These are phyloP conservation scores for Epichloe elymi DNA, from an alignment of 2,329 filamentous ascomycete genomes.

Conservation along the genomic window DNA sequence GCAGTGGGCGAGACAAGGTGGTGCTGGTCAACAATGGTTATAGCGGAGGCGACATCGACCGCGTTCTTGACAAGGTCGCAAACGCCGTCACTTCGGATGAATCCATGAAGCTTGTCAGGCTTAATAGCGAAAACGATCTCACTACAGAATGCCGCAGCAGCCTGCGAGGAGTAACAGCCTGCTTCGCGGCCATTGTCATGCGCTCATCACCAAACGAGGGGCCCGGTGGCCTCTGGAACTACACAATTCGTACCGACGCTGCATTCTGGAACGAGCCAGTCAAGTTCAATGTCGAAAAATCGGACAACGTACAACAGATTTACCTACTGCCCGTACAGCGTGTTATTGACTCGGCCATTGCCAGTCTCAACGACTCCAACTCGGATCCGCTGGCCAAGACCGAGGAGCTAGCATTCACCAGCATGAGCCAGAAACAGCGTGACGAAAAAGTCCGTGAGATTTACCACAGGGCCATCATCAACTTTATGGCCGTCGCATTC, in stretches of 20 bases:
- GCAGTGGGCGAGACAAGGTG: conserved; percentile 50
- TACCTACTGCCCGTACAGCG: conserved; percentile 70
- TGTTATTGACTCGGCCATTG: conserved; percentile 64
- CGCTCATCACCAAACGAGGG: conserved; percentile 64
- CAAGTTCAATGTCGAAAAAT: conserved; percentile 49
- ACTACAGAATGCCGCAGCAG: conserved; percentile 48
- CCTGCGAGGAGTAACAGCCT: conserved; percentile 53
- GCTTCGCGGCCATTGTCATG: conserved; percentile 65
- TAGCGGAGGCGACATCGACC: conserved; percentile 55
- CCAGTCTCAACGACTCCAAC: conserved; percentile 32
- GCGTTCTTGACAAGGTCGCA: conserved; percentile 52
- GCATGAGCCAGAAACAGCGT: conserved; percentile 53
- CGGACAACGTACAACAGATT: conserved; percentile 61
- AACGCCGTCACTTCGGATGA: conserved; percentile 38
- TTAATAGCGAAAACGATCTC: conserved; percentile 44
- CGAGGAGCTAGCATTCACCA: conserved; percentile 66
- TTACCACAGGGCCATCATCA: conserved; percentile 61
- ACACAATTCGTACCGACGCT: conserved; percentile 67
- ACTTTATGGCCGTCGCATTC: conserved; percentile 66
- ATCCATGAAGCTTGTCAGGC: conserved; percentile 39
- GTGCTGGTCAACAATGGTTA: conserved; percentile 68
- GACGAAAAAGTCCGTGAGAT: conserved; percentile 48
- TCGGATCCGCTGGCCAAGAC: conserved; percentile 22
- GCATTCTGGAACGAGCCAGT: conserved; percentile 42
- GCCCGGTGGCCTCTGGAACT: conserved; percentile 60